These are phyloP conservation scores for Rhodotorula sp. DNA, from an alignment of 1,284 basidiomycete genomes.

Conservation along the genomic window DNA sequence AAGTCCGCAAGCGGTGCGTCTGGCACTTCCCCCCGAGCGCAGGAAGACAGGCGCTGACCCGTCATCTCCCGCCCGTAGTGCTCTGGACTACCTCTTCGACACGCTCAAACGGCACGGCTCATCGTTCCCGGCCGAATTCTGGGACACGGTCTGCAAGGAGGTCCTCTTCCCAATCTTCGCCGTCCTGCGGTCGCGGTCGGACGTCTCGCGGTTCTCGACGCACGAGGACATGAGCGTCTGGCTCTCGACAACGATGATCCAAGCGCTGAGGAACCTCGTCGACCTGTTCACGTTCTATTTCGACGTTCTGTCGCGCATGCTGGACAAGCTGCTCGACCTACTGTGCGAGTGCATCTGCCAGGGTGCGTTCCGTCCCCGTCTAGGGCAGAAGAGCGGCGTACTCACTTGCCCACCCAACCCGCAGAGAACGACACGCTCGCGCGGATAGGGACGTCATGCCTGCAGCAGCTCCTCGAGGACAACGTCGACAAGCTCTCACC, in stretches of 20 bases:
- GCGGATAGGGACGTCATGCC: constrained; percentile 94
- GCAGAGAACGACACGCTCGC: constrained; percentile 97
- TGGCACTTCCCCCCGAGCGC: too few relatives aligned
- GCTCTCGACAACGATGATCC: constrained; percentile 99
- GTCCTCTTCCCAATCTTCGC: constrained; percentile 98
- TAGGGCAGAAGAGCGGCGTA: neutral
- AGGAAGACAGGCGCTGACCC: neutral
- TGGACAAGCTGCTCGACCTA: constrained; percentile 89
- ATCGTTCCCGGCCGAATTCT: constrained; percentile 88
- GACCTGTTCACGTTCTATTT: constrained; percentile 97
- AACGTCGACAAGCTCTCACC: constrained; percentile 87
- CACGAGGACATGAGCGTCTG: constrained; percentile 99
- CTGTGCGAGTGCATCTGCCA: constrained; percentile 98
- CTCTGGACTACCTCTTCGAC: constrained; percentile 91
- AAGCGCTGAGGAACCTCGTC: constrained; percentile 91
- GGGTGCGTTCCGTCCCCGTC: constrained; percentile 60
- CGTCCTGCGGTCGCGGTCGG: constrained; percentile 77
- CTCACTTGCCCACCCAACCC: neutral
- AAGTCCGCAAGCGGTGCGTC: constrained; percentile 87
- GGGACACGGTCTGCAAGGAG: constrained; percentile 97
- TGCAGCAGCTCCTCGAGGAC: constrained; percentile 92
- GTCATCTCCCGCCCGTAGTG: constrained; percentile 58
- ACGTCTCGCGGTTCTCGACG: constrained; percentile 87
- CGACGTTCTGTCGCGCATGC: constrained; percentile 81
- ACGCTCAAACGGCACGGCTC: constrained; percentile 89